Percentiles rank a stretch among this genome's conserved stretches.
Conservation (phyloP, 345 rosid genomes). For the Stellera chamaejasme region DNA sequence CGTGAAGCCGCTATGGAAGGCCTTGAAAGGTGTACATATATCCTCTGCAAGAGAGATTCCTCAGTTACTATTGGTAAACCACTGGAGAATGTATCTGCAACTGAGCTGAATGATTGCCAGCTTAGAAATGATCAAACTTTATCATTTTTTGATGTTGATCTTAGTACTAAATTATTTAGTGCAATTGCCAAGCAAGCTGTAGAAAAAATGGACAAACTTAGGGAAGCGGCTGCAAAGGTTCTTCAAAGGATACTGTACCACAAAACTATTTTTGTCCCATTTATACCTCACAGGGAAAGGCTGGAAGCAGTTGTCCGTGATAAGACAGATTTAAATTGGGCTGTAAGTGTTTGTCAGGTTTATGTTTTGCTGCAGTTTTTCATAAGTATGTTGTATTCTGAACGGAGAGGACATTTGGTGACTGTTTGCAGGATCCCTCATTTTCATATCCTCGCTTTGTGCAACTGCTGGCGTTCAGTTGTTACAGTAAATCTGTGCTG, state of each 20-base stretch:
- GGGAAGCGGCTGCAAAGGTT: slow-evolving; percentile 83
- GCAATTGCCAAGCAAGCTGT: slow-evolving; percentile 80
- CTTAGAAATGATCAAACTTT: slow-evolving; percentile 17
- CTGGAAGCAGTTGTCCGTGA: slow-evolving; percentile 63
- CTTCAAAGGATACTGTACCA: slow-evolving; percentile 71
- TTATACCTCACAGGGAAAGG: slow-evolving; percentile 59
- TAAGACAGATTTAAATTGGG: slow-evolving; percentile 52
- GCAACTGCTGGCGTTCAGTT: slow-evolving; percentile 46
- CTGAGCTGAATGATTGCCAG: slow-evolving; percentile 16
- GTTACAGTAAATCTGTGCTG: slow-evolving; percentile 59
- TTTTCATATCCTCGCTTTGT: slow-evolving; percentile 80
- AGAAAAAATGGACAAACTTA: slow-evolving; percentile 89
- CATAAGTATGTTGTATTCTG: slow-evolving; percentile 7
- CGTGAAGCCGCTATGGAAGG: slow-evolving; percentile 97
- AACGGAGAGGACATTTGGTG: slow-evolving; percentile 1
- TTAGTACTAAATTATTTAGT: slow-evolving; percentile 51
- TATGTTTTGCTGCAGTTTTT: slow-evolving; percentile 11
- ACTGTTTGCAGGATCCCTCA: slow-evolving; percentile 65
- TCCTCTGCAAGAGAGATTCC: slow-evolving; percentile 46
- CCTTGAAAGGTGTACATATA: slow-evolving; percentile 70
- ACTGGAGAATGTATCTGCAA: slow-evolving; percentile 13
- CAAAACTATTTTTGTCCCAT: slow-evolving; percentile 40
- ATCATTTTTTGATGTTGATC: slow-evolving; percentile 46
- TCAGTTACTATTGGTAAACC: slow-evolving; percentile 12
- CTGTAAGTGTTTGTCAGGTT: slow-evolving; percentile 32